Evolutionary conservation across 108 stramenopile genomes (phyloP).

Genomic region (Schizochytrium sp.): DNA sequence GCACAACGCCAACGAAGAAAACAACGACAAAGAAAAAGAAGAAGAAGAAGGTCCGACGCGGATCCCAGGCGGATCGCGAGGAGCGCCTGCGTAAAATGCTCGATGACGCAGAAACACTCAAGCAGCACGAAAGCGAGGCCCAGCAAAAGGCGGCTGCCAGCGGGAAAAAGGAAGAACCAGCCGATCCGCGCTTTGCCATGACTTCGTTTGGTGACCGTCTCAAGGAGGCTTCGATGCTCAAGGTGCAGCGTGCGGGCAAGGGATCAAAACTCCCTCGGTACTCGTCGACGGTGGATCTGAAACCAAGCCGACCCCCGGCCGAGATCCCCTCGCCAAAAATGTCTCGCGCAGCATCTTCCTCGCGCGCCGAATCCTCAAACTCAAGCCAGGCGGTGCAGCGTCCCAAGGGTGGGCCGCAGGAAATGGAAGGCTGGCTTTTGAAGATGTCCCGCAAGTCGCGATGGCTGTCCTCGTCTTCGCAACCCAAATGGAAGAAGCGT

Average conservation of each 20-base stretch:
- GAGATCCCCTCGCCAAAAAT: neutral
- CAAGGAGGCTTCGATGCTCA: neutral
- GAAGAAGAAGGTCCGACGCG: neutral
- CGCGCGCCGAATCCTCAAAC: neutral
- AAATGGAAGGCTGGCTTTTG: neutral
- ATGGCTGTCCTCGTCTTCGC: neutral
- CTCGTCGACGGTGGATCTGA: neutral
- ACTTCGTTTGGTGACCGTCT: neutral
- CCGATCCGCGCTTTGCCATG: neutral
- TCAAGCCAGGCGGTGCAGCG: neutral
- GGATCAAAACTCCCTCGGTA: neutral
- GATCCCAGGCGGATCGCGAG: neutral
- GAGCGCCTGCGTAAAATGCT: neutral
- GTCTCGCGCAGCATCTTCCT: neutral
- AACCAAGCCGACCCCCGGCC: neutral
- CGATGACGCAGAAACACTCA: neutral
- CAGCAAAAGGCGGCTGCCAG: too few species aligned
- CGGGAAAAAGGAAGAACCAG: too few species aligned
- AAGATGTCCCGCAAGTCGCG: constrained; percentile 11
- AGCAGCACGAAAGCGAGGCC: neutral
- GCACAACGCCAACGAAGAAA: neutral
- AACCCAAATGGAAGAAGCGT: neutral
- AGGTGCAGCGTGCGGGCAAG: neutral
- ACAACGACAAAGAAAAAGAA: neutral
- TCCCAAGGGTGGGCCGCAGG: neutral